Evolutionary conservation across 225 moss, liverwort and hornwort genomes (phyloP), one percentile per base, ranked within the genome.

Genomic region (Ulota crispa): DNA sequence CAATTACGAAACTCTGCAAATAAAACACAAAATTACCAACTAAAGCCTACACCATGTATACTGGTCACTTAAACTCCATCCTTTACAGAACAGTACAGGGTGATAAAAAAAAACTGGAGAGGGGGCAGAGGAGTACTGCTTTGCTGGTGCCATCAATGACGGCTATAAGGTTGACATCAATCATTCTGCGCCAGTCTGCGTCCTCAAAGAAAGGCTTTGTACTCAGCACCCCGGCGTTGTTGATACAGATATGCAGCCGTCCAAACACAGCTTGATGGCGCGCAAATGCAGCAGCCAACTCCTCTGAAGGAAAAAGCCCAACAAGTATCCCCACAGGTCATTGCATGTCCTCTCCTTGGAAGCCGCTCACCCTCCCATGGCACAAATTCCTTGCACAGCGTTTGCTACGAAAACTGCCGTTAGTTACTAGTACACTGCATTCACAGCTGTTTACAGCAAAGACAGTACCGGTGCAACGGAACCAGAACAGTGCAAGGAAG

Each of bases 71-170:
- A 45, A 45, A 45, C 45, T 45, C 45, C 45, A 45, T 14, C 12
- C 1, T 45, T 2, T 45, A 45, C 10, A 45, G 45, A 12, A 10
- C 2, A 10, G 45, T 13, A 45, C 45, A 14, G 14, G 45, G 13
- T 45, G 45, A 45, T n/a, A 14, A 14, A 45, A 10, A 65, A 65
- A 5, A 34, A 34, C 15, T 16, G 0, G 76, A 15, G 20, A 24
- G 41, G 65, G 57, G 57, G 39, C 55, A 39, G 50, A 20, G 70
- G 73, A 83, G 78, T 86, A 93, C 94, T 15, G 88, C 95, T 77
- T 89, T 82, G 83, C 62, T 82, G 66, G 95, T 92, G 61, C 92
- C 91, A 55, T 95, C 93, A 59, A 95, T 91, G 31, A 89, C 87
- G 23, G 95, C 90, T 15, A 64, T 45, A 2, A 92, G 80, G 77